A percentile compares a stretch with the other conserved stretches of the same genome.
These are phyloP conservation scores for Cynara cardunculus DNA, from an alignment of 129 eudicot species.

Conservation along the genomic window DNA sequence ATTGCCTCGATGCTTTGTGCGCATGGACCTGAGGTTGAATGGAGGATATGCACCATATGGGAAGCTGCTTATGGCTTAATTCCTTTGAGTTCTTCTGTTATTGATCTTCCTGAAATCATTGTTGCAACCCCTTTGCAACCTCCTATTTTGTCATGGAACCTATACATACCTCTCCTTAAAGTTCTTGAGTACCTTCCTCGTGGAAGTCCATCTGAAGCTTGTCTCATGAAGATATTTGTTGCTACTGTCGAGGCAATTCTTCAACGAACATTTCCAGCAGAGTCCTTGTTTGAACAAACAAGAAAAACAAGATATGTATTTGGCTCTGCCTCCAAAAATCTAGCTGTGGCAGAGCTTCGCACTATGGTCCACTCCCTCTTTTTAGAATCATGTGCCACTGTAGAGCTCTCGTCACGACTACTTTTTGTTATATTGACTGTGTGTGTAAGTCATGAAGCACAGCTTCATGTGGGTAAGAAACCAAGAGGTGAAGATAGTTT, in stretches of 20 bases:
- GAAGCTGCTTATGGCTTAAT: conserved; percentile 99
- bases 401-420: conserved; percentile 88
- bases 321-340: conserved; percentile 83
- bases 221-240: conserved; percentile 95
- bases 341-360: conserved; percentile 98
- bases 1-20: conserved; percentile 98
- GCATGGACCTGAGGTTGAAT: conserved; percentile 96
- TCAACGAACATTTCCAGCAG: conserved; percentile 85
- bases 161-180: conserved; percentile 89
- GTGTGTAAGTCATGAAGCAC: conserved; percentile 95
- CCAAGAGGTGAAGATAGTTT: conserved; percentile 48
- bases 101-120: conserved; percentile 91
- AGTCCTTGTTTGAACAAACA: conserved; percentile 54
- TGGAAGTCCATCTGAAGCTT: conserved; percentile 95
- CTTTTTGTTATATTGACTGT: conserved; percentile 93
- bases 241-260: conserved; percentile 97
- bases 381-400: conserved; percentile 73
- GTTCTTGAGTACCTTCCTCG: conserved; percentile 98
- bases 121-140: conserved; percentile 97
- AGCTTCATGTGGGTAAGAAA: conserved; percentile 56
- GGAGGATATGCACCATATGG: conserved; percentile 99
- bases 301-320: conserved; percentile 51
- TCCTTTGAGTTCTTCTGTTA: conserved; percentile 84
- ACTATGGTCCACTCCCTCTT: conserved; percentile 95
- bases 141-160: conserved; percentile 87